A percentile compares a stretch with the other conserved stretches of the same genome.
These are phyloP conservation scores for Straminergon stramineum DNA, from an alignment of 225 moss, liverwort and hornwort genomes.

Conservation along the genomic window DNA sequence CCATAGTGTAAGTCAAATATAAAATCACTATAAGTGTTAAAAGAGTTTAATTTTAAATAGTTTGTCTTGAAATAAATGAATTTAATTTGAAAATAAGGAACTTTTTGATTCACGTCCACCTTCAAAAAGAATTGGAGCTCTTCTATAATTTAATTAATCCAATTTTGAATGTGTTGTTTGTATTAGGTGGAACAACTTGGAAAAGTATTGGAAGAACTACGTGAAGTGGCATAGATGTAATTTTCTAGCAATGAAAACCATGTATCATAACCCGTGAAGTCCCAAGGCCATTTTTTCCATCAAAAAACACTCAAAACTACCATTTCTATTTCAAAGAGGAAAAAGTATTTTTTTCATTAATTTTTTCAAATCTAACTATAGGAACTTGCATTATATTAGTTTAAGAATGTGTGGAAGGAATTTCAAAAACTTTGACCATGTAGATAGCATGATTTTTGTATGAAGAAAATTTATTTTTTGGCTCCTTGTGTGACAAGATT, in stretches of 20 bases:
- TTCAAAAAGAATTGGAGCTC: neutral
- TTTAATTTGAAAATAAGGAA: too few species aligned
- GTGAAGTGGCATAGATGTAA: neutral
- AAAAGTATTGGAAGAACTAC: constrained; percentile 19
- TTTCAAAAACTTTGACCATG: neutral
- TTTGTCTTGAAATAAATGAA: neutral
- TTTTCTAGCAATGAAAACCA: neutral
- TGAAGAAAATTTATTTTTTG: too few species aligned
- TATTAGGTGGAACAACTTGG: constrained; percentile 16
- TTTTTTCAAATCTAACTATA: neutral
- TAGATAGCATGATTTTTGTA: neutral
- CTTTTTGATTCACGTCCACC: neutral
- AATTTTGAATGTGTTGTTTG: neutral
- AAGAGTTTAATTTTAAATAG: too few species aligned
- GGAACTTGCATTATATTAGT: rapidly evolving
- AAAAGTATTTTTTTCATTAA: neutral
- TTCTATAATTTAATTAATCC: neutral
- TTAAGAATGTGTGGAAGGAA: neutral
- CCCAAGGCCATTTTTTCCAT: neutral
- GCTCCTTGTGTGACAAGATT: rapidly evolving
- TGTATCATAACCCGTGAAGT: neutral
- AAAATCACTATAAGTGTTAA: neutral
- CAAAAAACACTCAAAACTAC: neutral
- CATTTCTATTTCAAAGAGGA: neutral
- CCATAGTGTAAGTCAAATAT: neutral